These are phyloP conservation scores for Auricularia sp. DNA, from an alignment of 768 basidiomycete species.

Conservation along the genomic window DNA sequence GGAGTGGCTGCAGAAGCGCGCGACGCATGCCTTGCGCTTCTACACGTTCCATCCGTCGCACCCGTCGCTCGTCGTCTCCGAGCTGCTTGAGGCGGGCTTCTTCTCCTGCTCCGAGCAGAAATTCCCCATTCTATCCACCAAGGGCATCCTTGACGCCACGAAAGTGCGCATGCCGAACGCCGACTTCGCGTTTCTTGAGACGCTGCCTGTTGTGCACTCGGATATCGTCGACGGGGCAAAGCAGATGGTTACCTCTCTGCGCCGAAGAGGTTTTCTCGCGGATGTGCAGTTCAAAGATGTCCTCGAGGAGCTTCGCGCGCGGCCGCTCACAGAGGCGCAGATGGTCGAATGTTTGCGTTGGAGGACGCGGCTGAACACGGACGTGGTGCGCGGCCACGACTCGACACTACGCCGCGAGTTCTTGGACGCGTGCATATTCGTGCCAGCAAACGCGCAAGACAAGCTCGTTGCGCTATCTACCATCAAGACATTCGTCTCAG, in stretches of 20 bases:
- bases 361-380: constrained; percentile 19
- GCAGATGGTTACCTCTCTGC: constrained; percentile 52
- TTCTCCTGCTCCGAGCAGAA: constrained; percentile 48
- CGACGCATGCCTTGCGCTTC: constrained; percentile 75
- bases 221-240: constrained; percentile 45
- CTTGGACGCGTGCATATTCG: constrained; percentile 60
- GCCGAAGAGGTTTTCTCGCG: constrained; percentile 54
- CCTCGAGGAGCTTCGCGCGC: constrained; percentile 57
- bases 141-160: constrained; percentile 55
- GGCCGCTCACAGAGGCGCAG: constrained; percentile 63
- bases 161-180: constrained; percentile 69
- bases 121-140: constrained; percentile 66
- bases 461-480: constrained; percentile 59
- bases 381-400: constrained; percentile 15
- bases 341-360: constrained; percentile 78
- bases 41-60: constrained; percentile 87
- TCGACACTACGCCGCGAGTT: constrained; percentile 42
- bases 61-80: constrained; percentile 70
- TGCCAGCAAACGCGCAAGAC: constrained; percentile 30
- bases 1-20: constrained; percentile 45
- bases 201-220: constrained; percentile 64
- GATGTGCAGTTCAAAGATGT: constrained; percentile 77
- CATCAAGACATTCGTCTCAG: constrained; percentile 64
- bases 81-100: constrained; percentile 64
- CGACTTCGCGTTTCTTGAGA: constrained; percentile 67